Conservation (phyloP, 495 filamentous ascomycete species). For the Trichoderma asperelloides region DNA sequence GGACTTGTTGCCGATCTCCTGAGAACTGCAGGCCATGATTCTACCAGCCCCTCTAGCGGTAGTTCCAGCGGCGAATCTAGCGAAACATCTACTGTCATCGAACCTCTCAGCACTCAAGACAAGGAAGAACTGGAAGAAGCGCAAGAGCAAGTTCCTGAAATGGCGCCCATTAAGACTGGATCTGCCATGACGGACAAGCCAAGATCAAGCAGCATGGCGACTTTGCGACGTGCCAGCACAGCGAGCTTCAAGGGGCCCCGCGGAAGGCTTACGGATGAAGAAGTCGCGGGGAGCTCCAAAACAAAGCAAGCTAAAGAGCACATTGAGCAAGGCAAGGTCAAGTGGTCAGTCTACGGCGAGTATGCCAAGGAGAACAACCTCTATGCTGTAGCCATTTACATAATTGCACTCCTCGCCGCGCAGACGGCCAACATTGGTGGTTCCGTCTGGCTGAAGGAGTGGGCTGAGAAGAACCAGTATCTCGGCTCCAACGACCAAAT, state of each 20-base stretch:
- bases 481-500: constrained; percentile 60
- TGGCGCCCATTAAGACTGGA: constrained; percentile 61
- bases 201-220: constrained; percentile 59
- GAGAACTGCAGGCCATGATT: constrained; percentile 57
- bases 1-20: constrained; percentile 82
- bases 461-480: constrained; percentile 70
- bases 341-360: constrained; percentile 77
- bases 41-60: constrained; percentile 22
- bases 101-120: constrained; percentile 31
- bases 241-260: constrained; percentile 81
- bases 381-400: constrained; percentile 71
- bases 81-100: constrained; percentile 55
- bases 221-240: constrained; percentile 80
- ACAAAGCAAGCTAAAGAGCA: constrained; percentile 80
- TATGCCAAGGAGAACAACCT: constrained; percentile 94
- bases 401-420: constrained; percentile 63
- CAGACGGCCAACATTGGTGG: constrained; percentile 74
- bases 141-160: constrained; percentile 56
- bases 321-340: constrained; percentile 90
- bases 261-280: constrained; percentile 77
- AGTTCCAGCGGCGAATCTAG: constrained; percentile 38
- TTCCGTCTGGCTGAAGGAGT: constrained; percentile 87
- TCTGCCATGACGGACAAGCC: constrained; percentile 27
- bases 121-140: constrained; percentile 60
- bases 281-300: constrained; percentile 53